Conservation (phyloP, 2,329 filamentous ascomycete genomes). For the Hypoxylon sp. region DNA sequence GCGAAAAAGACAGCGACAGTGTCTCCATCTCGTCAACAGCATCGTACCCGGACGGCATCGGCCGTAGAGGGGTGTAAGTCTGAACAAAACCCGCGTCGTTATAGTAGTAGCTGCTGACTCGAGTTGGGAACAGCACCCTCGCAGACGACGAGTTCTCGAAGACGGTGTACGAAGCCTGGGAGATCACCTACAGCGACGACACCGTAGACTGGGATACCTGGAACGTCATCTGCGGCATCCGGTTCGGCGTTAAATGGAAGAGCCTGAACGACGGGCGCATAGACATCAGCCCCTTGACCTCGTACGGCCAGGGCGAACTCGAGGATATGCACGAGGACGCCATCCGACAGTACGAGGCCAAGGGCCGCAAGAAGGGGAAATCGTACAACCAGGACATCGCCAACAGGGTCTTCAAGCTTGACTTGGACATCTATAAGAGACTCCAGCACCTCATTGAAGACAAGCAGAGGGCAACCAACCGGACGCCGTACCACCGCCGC, state of each 20-base stretch:
- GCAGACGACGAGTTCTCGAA: slow-evolving; percentile 22
- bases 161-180: slow-evolving; percentile 37
- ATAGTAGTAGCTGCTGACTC: not conserved
- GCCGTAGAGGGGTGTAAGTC: slow-evolving; percentile 32
- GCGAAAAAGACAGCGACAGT: slow-evolving; percentile 23
- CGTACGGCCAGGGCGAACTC: slow-evolving; percentile 41
- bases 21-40: slow-evolving; percentile 29
- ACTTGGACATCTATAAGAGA: slow-evolving; percentile 31
- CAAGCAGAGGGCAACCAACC: slow-evolving; percentile 39
- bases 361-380: slow-evolving; percentile 29
- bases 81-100: not conserved
- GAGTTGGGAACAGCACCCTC: slow-evolving; percentile 21
- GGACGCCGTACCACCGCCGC: slow-evolving; percentile 39
- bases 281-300: slow-evolving; percentile 23
- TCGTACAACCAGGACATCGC: slow-evolving; percentile 44
- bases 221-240: slow-evolving; percentile 41
- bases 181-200: slow-evolving; percentile 18
- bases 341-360: slow-evolving; percentile 32
- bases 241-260: slow-evolving; percentile 28
- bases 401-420: slow-evolving; percentile 39
- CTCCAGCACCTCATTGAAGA: slow-evolving; percentile 38
- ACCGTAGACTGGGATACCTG: slow-evolving; percentile 14
- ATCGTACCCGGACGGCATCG: slow-evolving; percentile 24
- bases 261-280: slow-evolving; percentile 30
- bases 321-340: slow-evolving; percentile 39